These are phyloP conservation scores for Naganishia sp. DNA, from an alignment of 1,284 basidiomycete genomes.

Conservation along the genomic window DNA sequence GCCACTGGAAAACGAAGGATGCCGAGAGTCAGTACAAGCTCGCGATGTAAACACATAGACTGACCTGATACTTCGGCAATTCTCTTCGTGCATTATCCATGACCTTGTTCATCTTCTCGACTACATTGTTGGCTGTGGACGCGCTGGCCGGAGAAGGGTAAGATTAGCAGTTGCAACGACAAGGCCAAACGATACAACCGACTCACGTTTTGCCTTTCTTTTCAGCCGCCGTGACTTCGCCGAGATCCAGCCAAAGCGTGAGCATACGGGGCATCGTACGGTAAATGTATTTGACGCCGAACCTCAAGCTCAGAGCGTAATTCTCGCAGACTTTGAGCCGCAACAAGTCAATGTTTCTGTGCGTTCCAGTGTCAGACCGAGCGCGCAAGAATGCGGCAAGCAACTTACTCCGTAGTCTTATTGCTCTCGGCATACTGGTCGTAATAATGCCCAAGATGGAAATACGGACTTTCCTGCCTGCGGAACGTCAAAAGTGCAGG, in stretches of 20 bases:
- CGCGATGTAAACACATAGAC: slow-evolving; percentile 19
- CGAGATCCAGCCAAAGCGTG: slow-evolving; percentile 93
- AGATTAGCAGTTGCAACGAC: not conserved
- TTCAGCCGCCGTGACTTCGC: slow-evolving; percentile 58
- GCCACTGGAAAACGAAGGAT: slow-evolving; percentile 66
- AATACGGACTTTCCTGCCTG: slow-evolving; percentile 84
- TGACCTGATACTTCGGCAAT: slow-evolving; percentile 74
- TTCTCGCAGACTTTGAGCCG: slow-evolving; percentile 59
- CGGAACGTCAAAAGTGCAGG: not conserved
- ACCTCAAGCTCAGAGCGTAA: slow-evolving; percentile 72
- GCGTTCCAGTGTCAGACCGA: not conserved
- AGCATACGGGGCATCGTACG: slow-evolving; percentile 92
- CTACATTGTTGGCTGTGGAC: slow-evolving; percentile 18
- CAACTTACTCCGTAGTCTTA: slow-evolving; percentile 24
- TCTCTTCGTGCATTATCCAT: slow-evolving; percentile 64
- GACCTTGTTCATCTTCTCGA: slow-evolving; percentile 58
- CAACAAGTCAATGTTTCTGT: slow-evolving; percentile 36
- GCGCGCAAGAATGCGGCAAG: not conserved
- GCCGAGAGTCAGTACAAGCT: slow-evolving; percentile 25
- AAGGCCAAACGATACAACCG: not conserved
- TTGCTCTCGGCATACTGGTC: slow-evolving; percentile 55
- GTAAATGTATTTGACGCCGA: slow-evolving; percentile 94
- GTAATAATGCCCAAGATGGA: slow-evolving; percentile 82
- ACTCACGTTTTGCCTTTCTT: slow-evolving; percentile 19
- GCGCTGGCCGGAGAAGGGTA: slow-evolving; percentile 19